phyloP scores from a whole-genome alignment of 495 filamentous ascomycete genomes.

The Lichina pygmaea region DNA sequence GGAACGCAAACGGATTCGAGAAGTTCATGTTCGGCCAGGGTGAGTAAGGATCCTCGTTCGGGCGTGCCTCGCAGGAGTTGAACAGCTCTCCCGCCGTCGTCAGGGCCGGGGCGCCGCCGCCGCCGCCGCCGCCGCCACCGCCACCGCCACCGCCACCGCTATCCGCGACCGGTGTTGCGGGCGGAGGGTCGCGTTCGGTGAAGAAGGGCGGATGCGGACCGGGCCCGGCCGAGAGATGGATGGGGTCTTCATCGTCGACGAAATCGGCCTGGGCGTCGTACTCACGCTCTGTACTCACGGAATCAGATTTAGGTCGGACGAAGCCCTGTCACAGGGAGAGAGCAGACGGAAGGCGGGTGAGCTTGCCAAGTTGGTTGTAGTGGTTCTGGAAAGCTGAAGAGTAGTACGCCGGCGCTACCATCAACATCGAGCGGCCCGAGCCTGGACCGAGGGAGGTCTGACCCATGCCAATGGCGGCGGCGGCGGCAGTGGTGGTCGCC shows the following conservation, averaged over 20 bases:
- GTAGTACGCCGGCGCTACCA: conserved; percentile 25
- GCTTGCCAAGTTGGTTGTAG: conserved; percentile 93
- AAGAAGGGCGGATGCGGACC: conserved; percentile 23
- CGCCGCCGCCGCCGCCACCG: conserved; percentile 8
- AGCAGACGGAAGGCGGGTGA: conserved; percentile 25
- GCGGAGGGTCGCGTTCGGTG: conserved; percentile 14
- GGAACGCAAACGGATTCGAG: conserved; percentile 67
- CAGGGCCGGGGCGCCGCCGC: conserved; percentile 24
- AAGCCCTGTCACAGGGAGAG: conserved; percentile 31
- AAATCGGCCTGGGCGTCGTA: conserved; percentile 92
- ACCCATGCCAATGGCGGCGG: not conserved
- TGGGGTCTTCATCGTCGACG: conserved; percentile 49
- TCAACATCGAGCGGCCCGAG: not conserved
- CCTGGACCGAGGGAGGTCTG: no score
- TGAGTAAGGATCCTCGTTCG: conserved; percentile 79
- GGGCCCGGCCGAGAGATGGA: conserved; percentile 23
- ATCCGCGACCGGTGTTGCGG: not conserved
- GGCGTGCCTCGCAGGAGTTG: conserved; percentile 54
- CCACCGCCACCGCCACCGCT: conserved; percentile 17
- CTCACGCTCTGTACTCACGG: conserved; percentile 80
- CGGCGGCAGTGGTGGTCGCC: not conserved
- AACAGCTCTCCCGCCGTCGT: conserved; percentile 19
- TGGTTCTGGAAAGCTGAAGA: conserved; percentile 76
- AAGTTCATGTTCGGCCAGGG: conserved; percentile 85
- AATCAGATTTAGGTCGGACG: conserved; percentile 61